A percentile compares a stretch with the other conserved stretches of the same genome.
Evolutionary conservation across 176 grass and related monocot species (phyloP).

Genomic region (Lolium rigidum): DNA sequence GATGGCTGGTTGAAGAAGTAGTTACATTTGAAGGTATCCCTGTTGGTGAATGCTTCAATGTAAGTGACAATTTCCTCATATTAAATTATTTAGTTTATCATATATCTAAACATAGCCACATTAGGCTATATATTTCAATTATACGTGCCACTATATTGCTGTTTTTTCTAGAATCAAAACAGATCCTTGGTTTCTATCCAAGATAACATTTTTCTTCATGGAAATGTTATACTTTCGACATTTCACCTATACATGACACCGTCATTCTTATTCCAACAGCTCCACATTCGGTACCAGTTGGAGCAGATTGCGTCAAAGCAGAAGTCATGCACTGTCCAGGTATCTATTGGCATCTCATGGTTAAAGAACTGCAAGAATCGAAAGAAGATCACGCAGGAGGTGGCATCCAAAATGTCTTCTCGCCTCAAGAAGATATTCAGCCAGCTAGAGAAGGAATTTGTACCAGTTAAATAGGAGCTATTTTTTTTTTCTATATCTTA

Average conservation of each 20-base stretch:
- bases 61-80: slow-evolving; percentile 42
- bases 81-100: not conserved
- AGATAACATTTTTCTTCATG: not conserved
- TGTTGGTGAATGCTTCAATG: slow-evolving; percentile 77
- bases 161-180: not conserved
- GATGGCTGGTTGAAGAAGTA: slow-evolving; percentile 90
- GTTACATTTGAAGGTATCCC: slow-evolving; percentile 69
- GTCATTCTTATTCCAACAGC: slow-evolving; percentile 42
- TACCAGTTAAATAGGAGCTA: slow-evolving; percentile 44
- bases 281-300: slow-evolving; percentile 81
- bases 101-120: not conserved
- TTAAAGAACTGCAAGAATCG: slow-evolving; percentile 76
- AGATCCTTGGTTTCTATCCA: too few species aligned
- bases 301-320: slow-evolving; percentile 55
- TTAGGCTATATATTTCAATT: not conserved
- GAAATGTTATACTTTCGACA: slow-evolving; percentile 18
- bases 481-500: slow-evolving; percentile 34
- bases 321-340: slow-evolving; percentile 66
- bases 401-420: slow-evolving; percentile 55
- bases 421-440: slow-evolving; percentile 79
- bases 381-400: slow-evolving; percentile 77
- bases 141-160: not conserved
- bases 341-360: slow-evolving; percentile 71
- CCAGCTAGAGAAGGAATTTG: slow-evolving; percentile 68
- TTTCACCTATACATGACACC: slow-evolving; percentile 1